A percentile compares a stretch with the other conserved stretches of the same genome.
Conservation (phyloP, 768 basidiomycete species). For the Naganishia vaughanmartiniae region DNA sequence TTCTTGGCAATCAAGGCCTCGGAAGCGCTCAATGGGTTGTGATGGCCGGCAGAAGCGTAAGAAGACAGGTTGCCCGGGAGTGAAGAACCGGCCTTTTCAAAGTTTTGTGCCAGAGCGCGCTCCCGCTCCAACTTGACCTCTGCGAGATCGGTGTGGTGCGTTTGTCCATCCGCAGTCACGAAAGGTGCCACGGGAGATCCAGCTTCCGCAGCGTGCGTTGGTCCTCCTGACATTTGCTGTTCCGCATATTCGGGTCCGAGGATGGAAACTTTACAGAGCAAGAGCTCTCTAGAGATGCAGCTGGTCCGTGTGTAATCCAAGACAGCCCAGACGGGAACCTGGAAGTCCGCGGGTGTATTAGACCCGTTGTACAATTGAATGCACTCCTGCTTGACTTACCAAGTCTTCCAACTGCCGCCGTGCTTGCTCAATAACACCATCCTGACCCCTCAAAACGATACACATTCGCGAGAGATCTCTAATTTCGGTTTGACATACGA, state of each 20-base stretch:
- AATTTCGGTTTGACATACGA: conserved; percentile 96
- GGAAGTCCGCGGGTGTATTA: neutral
- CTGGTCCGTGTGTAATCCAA: conserved; percentile 93
- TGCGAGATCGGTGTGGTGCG: conserved; percentile 25
- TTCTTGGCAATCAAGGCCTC: conserved; percentile 87
- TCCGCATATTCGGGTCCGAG: conserved; percentile 96
- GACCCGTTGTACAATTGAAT: neutral
- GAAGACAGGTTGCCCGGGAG: conserved; percentile 19
- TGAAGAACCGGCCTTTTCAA: conserved; percentile 59
- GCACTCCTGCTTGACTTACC: conserved; percentile 57
- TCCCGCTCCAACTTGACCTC: conserved; percentile 66
- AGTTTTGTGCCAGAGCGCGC: conserved; percentile 68
- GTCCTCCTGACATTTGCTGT: conserved; percentile 80
- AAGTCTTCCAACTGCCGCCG: conserved; percentile 92
- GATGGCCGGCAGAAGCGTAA: conserved; percentile 41
- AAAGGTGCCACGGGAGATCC: conserved; percentile 77
- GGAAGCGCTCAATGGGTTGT: conserved; percentile 60
- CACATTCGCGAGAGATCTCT: conserved; percentile 97
- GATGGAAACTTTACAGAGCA: conserved; percentile 94
- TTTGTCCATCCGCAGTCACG: conserved; percentile 60
- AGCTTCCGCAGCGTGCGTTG: conserved; percentile 60
- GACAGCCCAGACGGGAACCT: conserved; percentile 99
- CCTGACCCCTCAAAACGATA: conserved; percentile 92
- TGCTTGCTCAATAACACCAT: conserved; percentile 96
- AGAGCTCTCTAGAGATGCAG: conserved; percentile 85